Evolutionary conservation across 140 eudicot species (phyloP), one percentile per base, ranked within the genome.

Genomic region (Anethum foeniculum): DNA sequence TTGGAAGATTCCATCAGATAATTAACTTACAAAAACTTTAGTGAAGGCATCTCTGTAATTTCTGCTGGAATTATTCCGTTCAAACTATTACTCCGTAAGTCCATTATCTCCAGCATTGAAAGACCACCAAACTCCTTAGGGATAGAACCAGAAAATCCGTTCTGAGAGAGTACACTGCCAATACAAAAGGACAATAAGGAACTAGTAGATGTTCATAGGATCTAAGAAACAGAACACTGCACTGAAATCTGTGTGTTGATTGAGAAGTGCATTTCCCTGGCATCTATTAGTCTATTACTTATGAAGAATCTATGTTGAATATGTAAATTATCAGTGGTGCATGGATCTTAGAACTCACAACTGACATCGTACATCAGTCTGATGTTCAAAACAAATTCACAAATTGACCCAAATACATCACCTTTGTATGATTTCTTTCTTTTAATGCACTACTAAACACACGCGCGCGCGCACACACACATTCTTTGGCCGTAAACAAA

Each of bases 51-150:
- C 75, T 81, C 81, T 85, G 86, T 92, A 38, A 95, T 83, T 82
- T 89, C 97, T 48, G 85, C 46, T 15, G 99, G 99, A 84, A 95
- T 81, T 7, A 73, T 80, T 79, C 99, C 99, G 54, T 76, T 90
- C 80, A 95, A 88, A 81, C 87, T 85, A 80, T 95, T 95, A 67
- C 83, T 89, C 82, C 97, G 85, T 84, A 95, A 89, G 87, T 95
- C 99, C 74, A 95, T 80, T 74, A 87, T 86, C 83, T 95, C 97
- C 72, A 95, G 82, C 85, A 73, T 79, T 48, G 71, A 62, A 36
- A 95, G 95, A 77, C 77, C 86, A 79, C 97, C 97, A 76, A 92
- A 77, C 84, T 90, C 92, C 86, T 84, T 82, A 0, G 99, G 99
- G 44, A 95, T 89, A 78, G 77, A 76, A 48, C 99, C 99, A 65